Evolutionary conservation across 331 rosid species (phyloP).

Genomic region (Malus hybrid): DNA sequence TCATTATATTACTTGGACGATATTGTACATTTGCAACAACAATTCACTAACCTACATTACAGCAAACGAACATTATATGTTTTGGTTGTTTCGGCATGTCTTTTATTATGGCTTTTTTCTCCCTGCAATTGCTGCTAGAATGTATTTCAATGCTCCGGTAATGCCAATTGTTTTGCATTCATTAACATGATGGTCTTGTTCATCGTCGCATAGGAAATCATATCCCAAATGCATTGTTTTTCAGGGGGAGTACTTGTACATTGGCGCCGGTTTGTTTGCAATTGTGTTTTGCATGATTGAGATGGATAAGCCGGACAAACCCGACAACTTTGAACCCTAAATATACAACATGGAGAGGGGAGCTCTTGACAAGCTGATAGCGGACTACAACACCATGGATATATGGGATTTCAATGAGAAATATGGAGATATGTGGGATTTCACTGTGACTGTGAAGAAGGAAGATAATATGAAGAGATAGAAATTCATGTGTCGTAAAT

Average conservation of each 20-base stretch:
- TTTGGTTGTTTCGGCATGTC: constrained; percentile 35
- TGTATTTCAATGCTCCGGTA: constrained; percentile 83
- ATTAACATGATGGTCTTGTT: not conserved
- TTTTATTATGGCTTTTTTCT: constrained; percentile 77
- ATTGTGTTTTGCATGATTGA: constrained; percentile 78
- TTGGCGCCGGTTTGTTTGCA: constrained; percentile 73
- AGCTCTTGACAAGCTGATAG: constrained; percentile 83
- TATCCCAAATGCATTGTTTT: constrained; percentile 13
- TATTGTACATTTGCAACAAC: too few relatives aligned
- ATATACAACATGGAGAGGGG: constrained; percentile 95
- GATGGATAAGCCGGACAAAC: constrained; percentile 93
- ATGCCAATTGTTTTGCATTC: not conserved
- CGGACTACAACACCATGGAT: constrained; percentile 83
- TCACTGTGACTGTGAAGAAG: constrained; percentile 47
- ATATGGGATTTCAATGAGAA: constrained; percentile 94
- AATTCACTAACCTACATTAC: not conserved
- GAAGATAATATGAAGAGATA: constrained; percentile 52
- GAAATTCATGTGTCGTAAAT: not conserved
- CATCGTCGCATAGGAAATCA: not conserved
- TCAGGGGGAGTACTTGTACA: constrained; percentile 85
- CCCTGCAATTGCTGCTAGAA: constrained; percentile 75
- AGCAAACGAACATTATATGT: not conserved
- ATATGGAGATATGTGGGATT: constrained; percentile 92
- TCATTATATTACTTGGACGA: too few relatives aligned
- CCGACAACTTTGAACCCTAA: constrained; percentile 91